These are phyloP conservation scores for Hortaea werneckii DNA, from an alignment of 2,329 filamentous ascomycete genomes.

Conservation along the genomic window DNA sequence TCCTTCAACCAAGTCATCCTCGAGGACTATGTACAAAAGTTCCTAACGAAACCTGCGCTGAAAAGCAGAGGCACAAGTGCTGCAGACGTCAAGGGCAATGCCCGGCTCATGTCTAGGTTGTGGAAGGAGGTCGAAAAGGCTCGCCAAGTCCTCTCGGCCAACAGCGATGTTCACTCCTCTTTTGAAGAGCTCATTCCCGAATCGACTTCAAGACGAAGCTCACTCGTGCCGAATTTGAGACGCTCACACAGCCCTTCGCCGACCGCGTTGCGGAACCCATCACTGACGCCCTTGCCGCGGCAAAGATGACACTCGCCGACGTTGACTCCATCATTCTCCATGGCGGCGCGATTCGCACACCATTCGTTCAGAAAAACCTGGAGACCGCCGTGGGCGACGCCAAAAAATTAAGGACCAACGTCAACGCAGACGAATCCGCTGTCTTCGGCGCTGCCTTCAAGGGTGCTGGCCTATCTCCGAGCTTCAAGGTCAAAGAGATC, in stretches of 20 bases:
- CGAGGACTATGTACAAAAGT: constrained; percentile 75
- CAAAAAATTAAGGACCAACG: constrained; percentile 80
- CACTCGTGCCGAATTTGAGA: constrained; percentile 68
- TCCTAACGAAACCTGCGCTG: constrained; percentile 55
- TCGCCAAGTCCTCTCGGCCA: constrained; percentile 86
- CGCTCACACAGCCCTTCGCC: constrained; percentile 57
- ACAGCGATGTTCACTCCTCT: constrained; percentile 65
- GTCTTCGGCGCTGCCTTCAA: constrained; percentile 95
- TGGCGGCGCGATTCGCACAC: constrained; percentile 79
- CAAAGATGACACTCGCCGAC: constrained; percentile 62
- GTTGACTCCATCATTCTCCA: constrained; percentile 88
- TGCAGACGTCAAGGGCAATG: constrained; percentile 60
- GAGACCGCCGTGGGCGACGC: constrained; percentile 62
- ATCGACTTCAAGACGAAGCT: constrained; percentile 91
- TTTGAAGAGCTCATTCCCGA: constrained; percentile 90
- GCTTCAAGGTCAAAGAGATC: constrained; percentile 97
- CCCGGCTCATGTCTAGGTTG: constrained; percentile 79
- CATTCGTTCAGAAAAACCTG: constrained; percentile 84
- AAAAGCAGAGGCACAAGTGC: constrained; percentile 54
- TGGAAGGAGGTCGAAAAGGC: constrained; percentile 82
- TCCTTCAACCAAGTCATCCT: constrained; percentile 78
- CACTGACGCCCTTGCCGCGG: constrained; percentile 61
- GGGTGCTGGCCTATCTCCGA: constrained; percentile 81
- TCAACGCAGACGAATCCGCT: constrained; percentile 93
- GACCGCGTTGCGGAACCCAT: constrained; percentile 60